A percentile compares a stretch with the other conserved stretches of the same genome.
These are phyloP conservation scores for Podochytrium sp. DNA, from an alignment of 192 early-diverging fungal genomes.

Conservation along the genomic window DNA sequence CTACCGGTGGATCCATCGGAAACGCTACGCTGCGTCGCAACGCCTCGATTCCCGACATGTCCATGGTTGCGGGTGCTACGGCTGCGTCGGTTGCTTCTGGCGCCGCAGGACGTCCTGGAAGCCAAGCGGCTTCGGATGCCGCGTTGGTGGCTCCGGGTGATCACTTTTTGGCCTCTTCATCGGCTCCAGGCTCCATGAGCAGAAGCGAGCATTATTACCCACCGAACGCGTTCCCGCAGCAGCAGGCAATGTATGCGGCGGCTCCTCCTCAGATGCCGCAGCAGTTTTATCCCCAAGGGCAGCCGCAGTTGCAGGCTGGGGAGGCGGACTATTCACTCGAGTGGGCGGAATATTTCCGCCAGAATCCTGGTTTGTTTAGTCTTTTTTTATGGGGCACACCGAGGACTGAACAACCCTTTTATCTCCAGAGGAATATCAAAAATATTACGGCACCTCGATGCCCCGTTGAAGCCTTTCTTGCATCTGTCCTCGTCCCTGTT, in stretches of 20 bases:
- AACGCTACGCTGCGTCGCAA: neutral
- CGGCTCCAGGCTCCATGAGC: neutral
- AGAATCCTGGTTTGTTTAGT: no score
- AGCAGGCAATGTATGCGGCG: neutral
- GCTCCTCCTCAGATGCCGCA: neutral
- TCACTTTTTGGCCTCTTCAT: neutral
- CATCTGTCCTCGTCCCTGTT: neutral
- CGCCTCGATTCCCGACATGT: neutral
- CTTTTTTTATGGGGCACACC: no score
- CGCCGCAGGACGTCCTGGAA: neutral
- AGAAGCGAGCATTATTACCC: neutral
- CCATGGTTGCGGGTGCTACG: neutral
- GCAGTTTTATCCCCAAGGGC: neutral
- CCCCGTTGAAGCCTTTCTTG: neutral
- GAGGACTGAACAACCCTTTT: no score
- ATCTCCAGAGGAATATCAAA: constrained; percentile 27
- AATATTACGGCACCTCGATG: constrained; percentile 18
- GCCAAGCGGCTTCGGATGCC: neutral
- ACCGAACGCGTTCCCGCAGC: neutral
- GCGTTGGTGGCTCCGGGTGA: neutral
- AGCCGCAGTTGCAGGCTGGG: neutral
- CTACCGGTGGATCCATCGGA: neutral
- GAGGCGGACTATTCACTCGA: constrained; percentile 12
- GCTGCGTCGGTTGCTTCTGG: neutral
- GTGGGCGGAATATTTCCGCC: constrained; percentile 25